Evolutionary conservation across 2,329 filamentous ascomycete genomes (phyloP), one percentile per base, ranked within the genome.

Genomic region (Penicillium sp.): DNA sequence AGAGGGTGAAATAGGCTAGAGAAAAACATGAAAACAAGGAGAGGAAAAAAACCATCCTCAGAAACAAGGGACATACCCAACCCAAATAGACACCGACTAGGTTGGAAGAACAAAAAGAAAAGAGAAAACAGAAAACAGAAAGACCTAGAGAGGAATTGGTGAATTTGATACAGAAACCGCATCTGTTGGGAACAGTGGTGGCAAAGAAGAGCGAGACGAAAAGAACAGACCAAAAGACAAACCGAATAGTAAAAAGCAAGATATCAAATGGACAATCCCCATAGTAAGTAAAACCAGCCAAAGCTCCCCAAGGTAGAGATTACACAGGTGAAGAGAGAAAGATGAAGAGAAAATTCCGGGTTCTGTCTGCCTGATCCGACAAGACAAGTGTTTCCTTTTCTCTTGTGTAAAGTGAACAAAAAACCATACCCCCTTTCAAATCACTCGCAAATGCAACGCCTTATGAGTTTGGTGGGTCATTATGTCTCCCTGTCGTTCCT

Each of bases 301-400:
- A 67, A 66, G 59, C 64, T 63, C 67, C 67, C 65, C 64, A 60
- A 57, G 28, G 66, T 66, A 69, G 63, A 70, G 66, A 70, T 68
- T 70, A 71, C 67, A 70, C 64, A 65, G 58, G 60, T 64, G 60
- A 62, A 60, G 58, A 62, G 58, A 61, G 49, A 61, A 63, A 57
- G 57, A 58, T 52, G 56, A 56, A 51, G 46, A 54, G 50, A 53
- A 60, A 59, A 52, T 52, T 49, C 54, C 53, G 58, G 55, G 56
- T 44, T 52, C 46, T 53, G 54, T 55, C 41, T 28, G 46, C 55
- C 41, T 30, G 48, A 51, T 36, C 33, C 39, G 48, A 47, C 35
- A 54, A 52, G 49, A 50, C 49, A 41, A 45, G 33, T 27, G 41
- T 37, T 49, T 41, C 41, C 31, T 42, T 31, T 31, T 34, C 49